phyloP scores from a whole-genome alignment of 106 monocot species.

The Phalaenopsis equestris region DNA sequence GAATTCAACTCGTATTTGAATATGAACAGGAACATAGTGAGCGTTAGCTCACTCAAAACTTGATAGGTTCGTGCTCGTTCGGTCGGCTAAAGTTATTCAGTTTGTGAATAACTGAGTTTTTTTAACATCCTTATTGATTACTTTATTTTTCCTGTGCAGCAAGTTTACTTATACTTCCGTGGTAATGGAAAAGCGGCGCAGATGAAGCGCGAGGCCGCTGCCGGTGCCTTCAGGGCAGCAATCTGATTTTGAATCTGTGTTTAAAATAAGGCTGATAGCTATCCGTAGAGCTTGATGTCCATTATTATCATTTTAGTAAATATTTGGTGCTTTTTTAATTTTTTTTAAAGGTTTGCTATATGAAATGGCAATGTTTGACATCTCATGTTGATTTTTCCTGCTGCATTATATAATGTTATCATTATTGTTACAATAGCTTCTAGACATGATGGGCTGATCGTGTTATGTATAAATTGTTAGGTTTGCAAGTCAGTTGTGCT shows the following conservation, averaged over 20 bases:
- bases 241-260: conserved; percentile 21
- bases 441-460: too few species aligned
- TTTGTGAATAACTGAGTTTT: too few species aligned
- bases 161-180: conserved; percentile 73
- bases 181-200: conserved; percentile 89
- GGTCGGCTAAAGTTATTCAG: too few species aligned
- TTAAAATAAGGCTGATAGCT: neutral
- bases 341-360: neutral
- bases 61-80: too few species aligned
- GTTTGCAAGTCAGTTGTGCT: too few species aligned
- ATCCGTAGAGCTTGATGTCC: neutral
- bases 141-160: conserved; percentile 23
- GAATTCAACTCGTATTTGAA: too few species aligned
- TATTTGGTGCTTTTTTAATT: too few species aligned
- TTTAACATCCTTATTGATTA: neutral
- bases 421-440: too few species aligned
- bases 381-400: neutral
- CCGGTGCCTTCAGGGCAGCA: conserved; percentile 78
- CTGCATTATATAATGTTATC: too few species aligned
- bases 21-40: too few species aligned
- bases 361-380: neutral
- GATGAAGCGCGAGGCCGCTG: conserved; percentile 76
- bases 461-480: too few species aligned
- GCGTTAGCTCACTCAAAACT: too few species aligned
- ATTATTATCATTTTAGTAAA: neutral